These are phyloP conservation scores for Calonectria henricotiae DNA, from an alignment of 2,329 filamentous ascomycete genomes.

Conservation along the genomic window DNA sequence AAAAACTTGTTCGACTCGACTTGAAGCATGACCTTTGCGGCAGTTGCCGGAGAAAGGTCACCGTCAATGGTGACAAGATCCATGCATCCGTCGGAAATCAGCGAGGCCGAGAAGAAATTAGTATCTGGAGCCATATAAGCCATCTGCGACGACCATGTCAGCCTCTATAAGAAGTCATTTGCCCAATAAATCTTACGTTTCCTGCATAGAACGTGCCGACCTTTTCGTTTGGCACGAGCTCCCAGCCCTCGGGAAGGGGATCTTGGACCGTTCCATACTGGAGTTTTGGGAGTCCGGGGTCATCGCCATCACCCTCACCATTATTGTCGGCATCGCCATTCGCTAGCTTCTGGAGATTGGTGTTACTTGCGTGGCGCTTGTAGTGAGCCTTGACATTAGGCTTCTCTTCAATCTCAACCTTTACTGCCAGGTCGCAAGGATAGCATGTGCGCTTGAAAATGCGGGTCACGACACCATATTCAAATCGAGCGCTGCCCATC, in stretches of 20 bases:
- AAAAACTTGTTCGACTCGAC: constrained; percentile 85
- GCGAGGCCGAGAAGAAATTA: constrained; percentile 89
- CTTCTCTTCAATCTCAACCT: constrained; percentile 86
- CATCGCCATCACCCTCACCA: constrained; percentile 55
- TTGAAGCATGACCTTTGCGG: constrained; percentile 79
- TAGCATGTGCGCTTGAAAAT: constrained; percentile 85
- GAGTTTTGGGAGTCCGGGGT: constrained; percentile 78
- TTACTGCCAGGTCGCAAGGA: constrained; percentile 90
- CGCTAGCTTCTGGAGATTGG: constrained; percentile 45
- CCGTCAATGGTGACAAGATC: constrained; percentile 89
- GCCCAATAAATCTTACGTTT: constrained; percentile 72
- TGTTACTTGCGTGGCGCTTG: constrained; percentile 63
- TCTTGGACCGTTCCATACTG: constrained; percentile 87
- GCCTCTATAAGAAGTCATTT: constrained; percentile 23
- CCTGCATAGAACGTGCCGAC: constrained; percentile 95
- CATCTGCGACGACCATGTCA: constrained; percentile 71
- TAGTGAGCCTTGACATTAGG: constrained; percentile 82
- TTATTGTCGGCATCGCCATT: constrained; percentile 53
- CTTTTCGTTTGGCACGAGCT: constrained; percentile 80
- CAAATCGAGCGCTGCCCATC: constrained; percentile 92
- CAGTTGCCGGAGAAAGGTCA: constrained; percentile 77
- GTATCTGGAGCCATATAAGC: constrained; percentile 89
- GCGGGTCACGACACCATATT: constrained; percentile 85
- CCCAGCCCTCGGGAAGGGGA: constrained; percentile 84
- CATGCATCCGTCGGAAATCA: constrained; percentile 87